Conservation (phyloP, 176 grass and related monocot genomes). For the Oryza rufipogon region DNA sequence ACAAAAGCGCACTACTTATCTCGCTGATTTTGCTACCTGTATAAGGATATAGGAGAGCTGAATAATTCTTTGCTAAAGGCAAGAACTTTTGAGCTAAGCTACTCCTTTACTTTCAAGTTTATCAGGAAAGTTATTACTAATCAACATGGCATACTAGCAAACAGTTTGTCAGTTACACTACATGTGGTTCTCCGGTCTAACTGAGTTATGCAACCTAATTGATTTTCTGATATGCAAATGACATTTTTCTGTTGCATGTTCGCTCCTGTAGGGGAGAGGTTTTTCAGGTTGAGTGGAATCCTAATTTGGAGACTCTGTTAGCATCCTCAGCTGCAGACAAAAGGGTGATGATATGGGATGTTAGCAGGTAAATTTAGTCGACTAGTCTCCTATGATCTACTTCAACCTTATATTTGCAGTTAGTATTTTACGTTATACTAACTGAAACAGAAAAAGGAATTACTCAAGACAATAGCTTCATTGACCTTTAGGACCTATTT, state of each 20-base stretch:
- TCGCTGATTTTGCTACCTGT: background rate
- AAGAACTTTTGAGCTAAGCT: background rate
- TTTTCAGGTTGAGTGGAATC: conserved; percentile 98
- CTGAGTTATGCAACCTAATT: background rate
- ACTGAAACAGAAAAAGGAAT: background rate
- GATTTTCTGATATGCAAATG: background rate
- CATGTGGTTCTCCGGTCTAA: background rate
- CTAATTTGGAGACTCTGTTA: conserved; percentile 83
- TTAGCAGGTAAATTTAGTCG: conserved; percentile 58
- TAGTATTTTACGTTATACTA: background rate
- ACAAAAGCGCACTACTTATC: background rate
- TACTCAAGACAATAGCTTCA: background rate
- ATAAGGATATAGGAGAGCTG: background rate
- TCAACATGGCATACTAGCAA: background rate
- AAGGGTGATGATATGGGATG: conserved; percentile 85
- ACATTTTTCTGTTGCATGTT: conserved; percentile 28
- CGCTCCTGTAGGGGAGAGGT: conserved; percentile 64
- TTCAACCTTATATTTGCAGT: background rate
- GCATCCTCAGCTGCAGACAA: conserved; percentile 83
- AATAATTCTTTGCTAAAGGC: background rate
- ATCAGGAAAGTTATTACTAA: background rate
- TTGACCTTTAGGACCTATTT: background rate
- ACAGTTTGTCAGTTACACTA: background rate
- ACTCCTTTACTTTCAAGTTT: background rate
- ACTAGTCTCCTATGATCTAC: conserved; percentile 8